phyloP scores from a whole-genome alignment of 1,284 basidiomycete genomes.

The Ceratobasidium sp. region DNA sequence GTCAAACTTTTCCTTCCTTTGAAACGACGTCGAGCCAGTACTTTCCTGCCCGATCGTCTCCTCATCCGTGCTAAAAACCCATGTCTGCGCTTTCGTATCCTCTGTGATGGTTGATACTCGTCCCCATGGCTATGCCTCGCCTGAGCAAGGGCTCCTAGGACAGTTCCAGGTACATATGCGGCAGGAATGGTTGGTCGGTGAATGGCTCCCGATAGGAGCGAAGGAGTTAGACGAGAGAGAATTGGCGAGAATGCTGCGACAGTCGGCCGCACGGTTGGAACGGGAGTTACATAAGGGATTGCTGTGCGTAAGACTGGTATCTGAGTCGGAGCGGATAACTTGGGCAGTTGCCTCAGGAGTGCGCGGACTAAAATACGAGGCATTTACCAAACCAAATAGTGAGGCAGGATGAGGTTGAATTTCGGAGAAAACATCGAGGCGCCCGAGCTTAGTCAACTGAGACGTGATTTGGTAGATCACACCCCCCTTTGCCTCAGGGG shows the following conservation, averaged over 20 bases:
- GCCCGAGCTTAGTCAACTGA: constrained; percentile 11
- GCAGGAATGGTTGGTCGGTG: constrained; percentile 18
- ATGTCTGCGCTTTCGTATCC: constrained; percentile 88
- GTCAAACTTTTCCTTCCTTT: constrained; percentile 73
- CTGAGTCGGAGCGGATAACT: neutral
- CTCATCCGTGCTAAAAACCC: constrained; percentile 83
- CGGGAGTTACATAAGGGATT: constrained; percentile 2
- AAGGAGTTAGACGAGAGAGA: constrained; percentile 40
- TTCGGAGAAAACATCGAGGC: neutral
- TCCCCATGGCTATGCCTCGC: constrained; percentile 62
- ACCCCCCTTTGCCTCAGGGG: neutral
- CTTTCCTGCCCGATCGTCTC: constrained; percentile 72
- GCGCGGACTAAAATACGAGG: constrained; percentile 40
- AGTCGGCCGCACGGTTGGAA: constrained; percentile 5
- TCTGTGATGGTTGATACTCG: constrained; percentile 90
- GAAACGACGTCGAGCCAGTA: constrained; percentile 67
- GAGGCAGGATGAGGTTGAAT: neutral
- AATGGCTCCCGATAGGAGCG: constrained; percentile 15
- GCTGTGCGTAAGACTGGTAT: neutral
- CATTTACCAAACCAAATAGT: constrained; percentile 12
- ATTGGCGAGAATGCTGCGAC: constrained; percentile 36
- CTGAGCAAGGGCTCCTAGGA: constrained; percentile 50
- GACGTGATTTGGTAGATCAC: constrained; percentile 5
- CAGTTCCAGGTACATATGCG: constrained; percentile 41
- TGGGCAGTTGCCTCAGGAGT: constrained; percentile 26